Base-by-base conservation (phyloP, 768 basidiomycete genomes). In the Serendipita sp. region DNA sequence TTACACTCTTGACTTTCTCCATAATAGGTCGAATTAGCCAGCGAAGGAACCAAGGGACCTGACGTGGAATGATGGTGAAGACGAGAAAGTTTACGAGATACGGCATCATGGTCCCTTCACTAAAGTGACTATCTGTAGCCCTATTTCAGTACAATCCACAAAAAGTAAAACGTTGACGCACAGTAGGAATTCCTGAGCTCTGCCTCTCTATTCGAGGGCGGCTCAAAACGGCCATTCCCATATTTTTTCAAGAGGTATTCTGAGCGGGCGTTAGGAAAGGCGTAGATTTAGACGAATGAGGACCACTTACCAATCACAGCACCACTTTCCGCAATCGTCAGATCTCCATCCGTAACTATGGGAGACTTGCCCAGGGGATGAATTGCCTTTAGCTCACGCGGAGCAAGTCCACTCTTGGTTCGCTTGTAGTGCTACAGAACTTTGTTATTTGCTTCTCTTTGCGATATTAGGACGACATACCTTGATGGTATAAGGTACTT, bases 351-450 rank as follows among this genome's bases (percentile, higher is more conserved):
- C 2, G 76, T 78, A 46, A 80, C 78, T 62, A 80, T 73, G 16
- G 79, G 80, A 2, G 76, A 72, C 67, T 77, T 80, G 30, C 80
- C 79, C 8, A 80, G 69, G n/a, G 80, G 78, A 54, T 77, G 73
- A 30, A 79, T 63, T 2, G 74, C 64, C 30, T 69, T 68, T 7
- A 79, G 69, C 63, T 78, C 76, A 8, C 58, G 63, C 3, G 69
- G 70, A 32, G 70, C 70, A 16, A 64, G 62, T 35, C 35, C 35
- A 18, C 41, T 63, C 15, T 67, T 66, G 15, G 58, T 18, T 18
- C 65, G 68, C 38, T 68, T 44, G 35, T 69, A 69, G 24, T 58
- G 30, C 56, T 60, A 60, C 7, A 8, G 48, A n/a, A 41, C 5
- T 51, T 51, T n/a, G n/a, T 5, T 24, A 60, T 10, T 16, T 10